Evolutionary conservation across 306 rosid genomes (phyloP).

Genomic region (Castanea sativa): DNA sequence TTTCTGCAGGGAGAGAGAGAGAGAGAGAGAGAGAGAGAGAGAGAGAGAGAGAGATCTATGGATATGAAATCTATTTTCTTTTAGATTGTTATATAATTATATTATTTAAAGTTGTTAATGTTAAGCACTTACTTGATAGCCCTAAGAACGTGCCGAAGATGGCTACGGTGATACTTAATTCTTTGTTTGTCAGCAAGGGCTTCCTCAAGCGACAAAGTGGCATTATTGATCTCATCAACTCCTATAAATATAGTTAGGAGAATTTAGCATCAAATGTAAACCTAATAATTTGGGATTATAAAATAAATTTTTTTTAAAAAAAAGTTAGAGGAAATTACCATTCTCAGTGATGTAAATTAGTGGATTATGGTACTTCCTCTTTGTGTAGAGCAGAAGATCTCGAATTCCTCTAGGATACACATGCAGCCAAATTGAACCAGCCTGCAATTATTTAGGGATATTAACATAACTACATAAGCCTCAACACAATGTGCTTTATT

Average conservation of each 20-base stretch:
- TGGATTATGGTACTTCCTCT: slow-evolving; percentile 48
- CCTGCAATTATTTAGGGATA: slow-evolving; percentile 21
- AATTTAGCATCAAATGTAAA: neutral
- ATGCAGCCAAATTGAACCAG: slow-evolving; percentile 41
- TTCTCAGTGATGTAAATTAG: slow-evolving; percentile 61
- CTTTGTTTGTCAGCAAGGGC: slow-evolving; percentile 33
- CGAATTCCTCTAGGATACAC: slow-evolving; percentile 57
- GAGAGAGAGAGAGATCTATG: neutral
- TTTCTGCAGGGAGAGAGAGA: neutral
- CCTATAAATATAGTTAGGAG: slow-evolving; percentile 31
- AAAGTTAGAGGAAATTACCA: slow-evolving; percentile 32
- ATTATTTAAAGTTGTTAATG: too few relatives aligned
- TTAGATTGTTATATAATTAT: too few relatives aligned
- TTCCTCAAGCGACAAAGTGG: slow-evolving; percentile 32
- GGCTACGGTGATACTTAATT: slow-evolving; percentile 35
- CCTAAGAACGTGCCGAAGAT: slow-evolving; percentile 30
- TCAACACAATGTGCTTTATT: too few relatives aligned
- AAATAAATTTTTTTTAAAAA: neutral
- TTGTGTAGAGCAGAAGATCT: slow-evolving; percentile 42
- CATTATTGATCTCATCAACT: slow-evolving; percentile 52
- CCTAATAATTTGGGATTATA: neutral
- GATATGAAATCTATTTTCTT: too few relatives aligned
- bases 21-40: too few relatives aligned
- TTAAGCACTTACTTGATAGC: slow-evolving; percentile 41
- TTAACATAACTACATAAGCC: too few relatives aligned